Percentiles rank a stretch among this genome's conserved stretches.
These are phyloP conservation scores for Cladophialophora bantiana DNA, from an alignment of 2,329 filamentous ascomycete species.

Conservation along the genomic window DNA sequence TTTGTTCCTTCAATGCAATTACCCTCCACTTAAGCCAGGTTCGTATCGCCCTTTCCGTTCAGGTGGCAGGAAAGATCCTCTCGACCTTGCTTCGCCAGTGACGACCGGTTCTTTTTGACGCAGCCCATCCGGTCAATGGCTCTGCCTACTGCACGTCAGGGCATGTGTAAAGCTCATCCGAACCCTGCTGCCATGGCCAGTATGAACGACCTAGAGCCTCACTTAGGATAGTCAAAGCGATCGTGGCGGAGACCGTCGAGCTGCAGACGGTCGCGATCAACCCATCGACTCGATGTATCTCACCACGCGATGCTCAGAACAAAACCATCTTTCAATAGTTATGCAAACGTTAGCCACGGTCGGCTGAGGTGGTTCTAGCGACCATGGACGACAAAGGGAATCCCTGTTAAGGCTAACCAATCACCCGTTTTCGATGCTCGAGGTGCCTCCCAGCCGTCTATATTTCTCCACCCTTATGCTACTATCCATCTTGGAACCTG, in stretches of 20 bases:
- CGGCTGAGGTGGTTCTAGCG: neutral
- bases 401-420: slow-evolving; percentile 24
- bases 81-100: neutral
- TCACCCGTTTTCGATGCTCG: slow-evolving; percentile 6
- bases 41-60: slow-evolving; percentile 6
- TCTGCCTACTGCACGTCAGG: neutral
- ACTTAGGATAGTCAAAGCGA: neutral
- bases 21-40: slow-evolving; percentile 4
- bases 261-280: neutral
- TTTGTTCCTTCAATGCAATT: slow-evolving; percentile 6
- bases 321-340: neutral
- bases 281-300: neutral
- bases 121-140: neutral
- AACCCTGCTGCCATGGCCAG: neutral
- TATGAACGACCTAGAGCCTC: neutral
- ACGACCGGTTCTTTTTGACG: neutral
- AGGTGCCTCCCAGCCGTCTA: slow-evolving; percentile 27
- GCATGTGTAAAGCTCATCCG: neutral
- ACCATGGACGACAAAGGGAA: slow-evolving; percentile 7
- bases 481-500: slow-evolving; percentile 5
- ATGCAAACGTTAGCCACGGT: neutral
- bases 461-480: slow-evolving; percentile 23
- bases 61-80: slow-evolving; percentile 1
- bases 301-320: neutral
- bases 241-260: neutral